phyloP scores from a whole-genome alignment of 2,329 filamentous ascomycete genomes.

The Aspergillus persii region DNA sequence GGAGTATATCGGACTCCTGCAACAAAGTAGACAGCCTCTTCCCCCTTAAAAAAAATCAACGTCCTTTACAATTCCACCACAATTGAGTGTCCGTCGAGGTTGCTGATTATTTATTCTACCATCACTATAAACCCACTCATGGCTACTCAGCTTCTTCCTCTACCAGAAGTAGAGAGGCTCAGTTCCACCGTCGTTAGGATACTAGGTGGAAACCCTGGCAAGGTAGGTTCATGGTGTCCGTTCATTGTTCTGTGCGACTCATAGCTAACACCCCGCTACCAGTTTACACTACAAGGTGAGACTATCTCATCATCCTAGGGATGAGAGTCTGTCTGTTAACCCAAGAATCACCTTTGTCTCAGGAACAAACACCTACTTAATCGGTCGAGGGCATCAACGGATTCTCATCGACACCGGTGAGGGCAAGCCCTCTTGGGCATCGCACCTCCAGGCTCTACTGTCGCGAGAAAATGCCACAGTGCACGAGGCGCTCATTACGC shows the following conservation, averaged over 20 bases:
- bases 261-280: neutral
- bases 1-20: neutral
- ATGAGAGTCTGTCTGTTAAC: neutral
- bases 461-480: slow-evolving; percentile 66
- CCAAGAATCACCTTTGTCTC: neutral
- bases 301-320: neutral
- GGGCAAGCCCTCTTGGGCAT: slow-evolving; percentile 71
- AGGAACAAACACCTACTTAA: slow-evolving; percentile 91
- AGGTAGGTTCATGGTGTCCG: slow-evolving; percentile 48
- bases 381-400: slow-evolving; percentile 71
- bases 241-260: neutral
- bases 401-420: slow-evolving; percentile 90
- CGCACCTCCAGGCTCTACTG: slow-evolving; percentile 63
- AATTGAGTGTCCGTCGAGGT: neutral
- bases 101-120: neutral
- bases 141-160: slow-evolving; percentile 59
- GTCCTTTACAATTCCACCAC: neutral
- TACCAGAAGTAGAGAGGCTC: slow-evolving; percentile 74
- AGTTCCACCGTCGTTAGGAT: slow-evolving; percentile 78
- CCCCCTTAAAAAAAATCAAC: neutral
- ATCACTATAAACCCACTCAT: slow-evolving; percentile 39
- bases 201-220: slow-evolving; percentile 85
- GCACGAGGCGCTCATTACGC: slow-evolving; percentile 72
- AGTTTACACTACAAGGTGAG: slow-evolving; percentile 60
- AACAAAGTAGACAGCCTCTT: neutral